Percentiles rank a stretch among this genome's conserved stretches.
phyloP scores from a whole-genome alignment of 805 yeast species.

The Candida ortonii region DNA sequence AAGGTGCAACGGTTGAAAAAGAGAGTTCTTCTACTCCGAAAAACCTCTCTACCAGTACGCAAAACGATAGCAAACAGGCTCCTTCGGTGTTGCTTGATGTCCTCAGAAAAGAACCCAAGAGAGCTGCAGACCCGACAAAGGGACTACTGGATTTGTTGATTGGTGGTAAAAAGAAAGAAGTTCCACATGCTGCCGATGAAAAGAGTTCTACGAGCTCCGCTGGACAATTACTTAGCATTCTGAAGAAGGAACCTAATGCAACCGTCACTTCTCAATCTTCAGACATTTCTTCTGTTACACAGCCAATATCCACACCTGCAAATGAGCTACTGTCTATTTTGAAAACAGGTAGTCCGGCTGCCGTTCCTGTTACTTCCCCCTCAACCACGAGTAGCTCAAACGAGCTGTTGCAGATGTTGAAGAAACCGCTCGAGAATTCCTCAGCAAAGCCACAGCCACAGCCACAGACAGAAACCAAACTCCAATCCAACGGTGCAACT shows the following conservation, averaged over 20 bases:
- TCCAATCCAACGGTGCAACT: slow-evolving; percentile 1
- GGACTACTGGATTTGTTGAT: slow-evolving; percentile 9
- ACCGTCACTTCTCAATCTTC: background rate
- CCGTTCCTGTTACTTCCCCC: slow-evolving; percentile 1
- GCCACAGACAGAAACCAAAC: background rate
- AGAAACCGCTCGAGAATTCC: slow-evolving; percentile 1
- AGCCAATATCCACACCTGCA: slow-evolving; percentile 3
- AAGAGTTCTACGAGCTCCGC: slow-evolving; percentile 3
- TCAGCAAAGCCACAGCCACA: slow-evolving; percentile 1
- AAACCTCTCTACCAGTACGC: background rate
- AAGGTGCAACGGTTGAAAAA: background rate
- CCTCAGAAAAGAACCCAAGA: slow-evolving; percentile 8
- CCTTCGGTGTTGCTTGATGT: slow-evolving; percentile 11
- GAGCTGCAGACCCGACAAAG: slow-evolving; percentile 11
- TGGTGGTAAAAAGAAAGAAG: slow-evolving; percentile 1
- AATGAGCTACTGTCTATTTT: slow-evolving; percentile 5
- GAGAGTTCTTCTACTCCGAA: background rate
- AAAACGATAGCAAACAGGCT: background rate
- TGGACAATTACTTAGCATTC: slow-evolving; percentile 10
- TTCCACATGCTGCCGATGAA: background rate
- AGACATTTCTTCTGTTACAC: slow-evolving; percentile 1
- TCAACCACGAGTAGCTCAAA: slow-evolving; percentile 1
- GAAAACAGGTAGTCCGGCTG: slow-evolving; percentile 1
- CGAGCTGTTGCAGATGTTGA: slow-evolving; percentile 7
- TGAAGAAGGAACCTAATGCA: slow-evolving; percentile 2